Conservation (phyloP, 768 basidiomycete genomes). For the Dictyophora rubrovolvata region DNA sequence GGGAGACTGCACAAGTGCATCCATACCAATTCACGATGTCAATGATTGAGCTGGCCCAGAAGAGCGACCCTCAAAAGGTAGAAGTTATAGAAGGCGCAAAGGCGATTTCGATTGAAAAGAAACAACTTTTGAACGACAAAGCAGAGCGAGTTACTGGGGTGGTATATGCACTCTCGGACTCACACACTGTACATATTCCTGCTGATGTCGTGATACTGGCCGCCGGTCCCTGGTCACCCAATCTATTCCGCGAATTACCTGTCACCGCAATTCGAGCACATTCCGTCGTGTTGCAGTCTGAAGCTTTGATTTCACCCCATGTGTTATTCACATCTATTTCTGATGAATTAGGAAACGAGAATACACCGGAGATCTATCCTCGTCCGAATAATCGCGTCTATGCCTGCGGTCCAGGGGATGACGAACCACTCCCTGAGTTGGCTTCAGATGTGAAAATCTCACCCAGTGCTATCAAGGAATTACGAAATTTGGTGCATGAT, state of each 20-base stretch:
- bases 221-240: conserved; percentile 82
- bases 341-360: conserved; percentile 23
- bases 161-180: conserved; percentile 22
- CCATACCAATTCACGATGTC: conserved; percentile 64
- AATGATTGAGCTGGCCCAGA: conserved; percentile 56
- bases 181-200: conserved; percentile 25
- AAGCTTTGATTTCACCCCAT: conserved; percentile 50
- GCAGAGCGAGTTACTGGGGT: conserved; percentile 37
- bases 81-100: conserved; percentile 29
- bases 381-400: conserved; percentile 62
- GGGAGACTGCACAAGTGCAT: conserved; percentile 69
- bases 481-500: conserved; percentile 46
- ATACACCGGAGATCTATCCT: conserved; percentile 61
- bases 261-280: conserved; percentile 60
- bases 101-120: conserved; percentile 31
- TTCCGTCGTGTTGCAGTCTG: conserved; percentile 49
- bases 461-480: conserved; percentile 39
- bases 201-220: conserved; percentile 67
- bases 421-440: conserved; percentile 51
- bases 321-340: conserved; percentile 76
- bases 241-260: conserved; percentile 44
- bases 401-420: conserved; percentile 74
- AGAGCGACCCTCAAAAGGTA: conserved; percentile 14
- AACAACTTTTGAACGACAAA: conserved; percentile 13
- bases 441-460: conserved; percentile 68